Percentiles rank a stretch among this genome's conserved stretches.
Conservation (phyloP, 371 early-diverging fungal genomes). For the Rhizomucor miehei region DNA sequence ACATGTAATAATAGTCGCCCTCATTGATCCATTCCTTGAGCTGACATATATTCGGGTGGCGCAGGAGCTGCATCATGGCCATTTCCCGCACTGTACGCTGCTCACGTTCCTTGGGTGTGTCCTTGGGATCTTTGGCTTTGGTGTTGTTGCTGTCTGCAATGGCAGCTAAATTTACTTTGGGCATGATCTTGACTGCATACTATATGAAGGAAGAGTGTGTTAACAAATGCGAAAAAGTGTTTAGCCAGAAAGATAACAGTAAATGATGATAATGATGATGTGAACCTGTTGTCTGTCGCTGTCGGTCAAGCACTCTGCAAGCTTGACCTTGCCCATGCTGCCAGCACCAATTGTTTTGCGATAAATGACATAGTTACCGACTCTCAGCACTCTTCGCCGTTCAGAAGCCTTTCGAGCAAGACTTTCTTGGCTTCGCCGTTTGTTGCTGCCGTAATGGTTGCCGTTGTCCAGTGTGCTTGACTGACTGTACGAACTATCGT, state of each 20-base stretch:
- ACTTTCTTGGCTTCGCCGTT: conserved; percentile 19
- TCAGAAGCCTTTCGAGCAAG: conserved; percentile 28
- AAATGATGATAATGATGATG: no score
- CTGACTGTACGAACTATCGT: conserved; percentile 12
- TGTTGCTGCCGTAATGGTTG: neutral
- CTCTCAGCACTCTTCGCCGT: conserved; percentile 31
- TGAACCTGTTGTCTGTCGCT: conserved; percentile 35
- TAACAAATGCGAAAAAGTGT: neutral
- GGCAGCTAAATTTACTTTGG: conserved; percentile 31
- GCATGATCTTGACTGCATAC: conserved; percentile 55
- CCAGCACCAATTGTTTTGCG: conserved; percentile 95
- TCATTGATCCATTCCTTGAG: conserved; percentile 74
- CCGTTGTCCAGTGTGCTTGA: conserved; percentile 6
- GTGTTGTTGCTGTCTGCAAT: conserved; percentile 4
- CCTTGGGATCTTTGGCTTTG: conserved; percentile 39
- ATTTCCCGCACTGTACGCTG: conserved; percentile 77
- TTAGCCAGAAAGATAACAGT: no score
- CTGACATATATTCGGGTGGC: conserved; percentile 75
- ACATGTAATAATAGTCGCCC: conserved; percentile 80
- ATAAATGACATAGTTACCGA: conserved; percentile 45
- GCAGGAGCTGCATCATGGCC: conserved; percentile 76
- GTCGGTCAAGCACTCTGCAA: conserved; percentile 65
- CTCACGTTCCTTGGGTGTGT: conserved; percentile 55
- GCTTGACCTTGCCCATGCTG: conserved; percentile 97
- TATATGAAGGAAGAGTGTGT: conserved; percentile 5